Base-by-base conservation (phyloP, 176 grass and related monocot species). In the Olyra latifolia region DNA sequence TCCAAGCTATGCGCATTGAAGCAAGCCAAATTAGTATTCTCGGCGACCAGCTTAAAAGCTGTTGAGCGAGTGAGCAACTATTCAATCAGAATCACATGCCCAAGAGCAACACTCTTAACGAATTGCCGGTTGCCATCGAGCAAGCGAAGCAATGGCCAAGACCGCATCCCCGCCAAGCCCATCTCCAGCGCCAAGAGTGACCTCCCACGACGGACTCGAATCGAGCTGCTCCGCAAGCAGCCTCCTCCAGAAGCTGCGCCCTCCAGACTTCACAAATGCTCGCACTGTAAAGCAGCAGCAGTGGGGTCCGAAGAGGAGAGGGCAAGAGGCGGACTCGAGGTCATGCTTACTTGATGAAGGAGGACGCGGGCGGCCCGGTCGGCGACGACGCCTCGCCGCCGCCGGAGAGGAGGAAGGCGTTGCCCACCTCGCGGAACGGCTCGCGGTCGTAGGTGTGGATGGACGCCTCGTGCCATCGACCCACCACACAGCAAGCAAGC, bases 371-470 rank as follows among this genome's bases (percentile, higher is more conserved):
- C 80, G 35, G 42, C 24, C 53, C 45, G 50, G 65, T 89, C 88
- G 62, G 90, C 74, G 67, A 95, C 88, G 77, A 99, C 82, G 45
- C 97, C 84, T 99, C 97, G 80, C 97, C 95, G 44, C 97, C 97
- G 42, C 97, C 97, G 76, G 93, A 96, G 81, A 99, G 93, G 70
- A 99, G 97, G 87, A 99, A 91, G 29, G 97, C 90, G 77, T 99
- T 99, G 17, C 96, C 96, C 62, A 99, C 96, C 83, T 99, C 96
- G 66, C 89, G 90, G 87, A 99, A 99, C 27, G 96, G 84, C 82
- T 95, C 90, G 78, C 70, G 78, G 27, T 89, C 82, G 90, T 99
- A 99, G 53, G 88, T 93, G 82, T 99, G 96, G 89, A 99, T 93
- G 39, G 96, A 99, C 45, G 86, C 96, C 59, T 91, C 62, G 70